Evolutionary conservation across 139 green algal species (phyloP).

Genomic region (Marvania coccoides): DNA sequence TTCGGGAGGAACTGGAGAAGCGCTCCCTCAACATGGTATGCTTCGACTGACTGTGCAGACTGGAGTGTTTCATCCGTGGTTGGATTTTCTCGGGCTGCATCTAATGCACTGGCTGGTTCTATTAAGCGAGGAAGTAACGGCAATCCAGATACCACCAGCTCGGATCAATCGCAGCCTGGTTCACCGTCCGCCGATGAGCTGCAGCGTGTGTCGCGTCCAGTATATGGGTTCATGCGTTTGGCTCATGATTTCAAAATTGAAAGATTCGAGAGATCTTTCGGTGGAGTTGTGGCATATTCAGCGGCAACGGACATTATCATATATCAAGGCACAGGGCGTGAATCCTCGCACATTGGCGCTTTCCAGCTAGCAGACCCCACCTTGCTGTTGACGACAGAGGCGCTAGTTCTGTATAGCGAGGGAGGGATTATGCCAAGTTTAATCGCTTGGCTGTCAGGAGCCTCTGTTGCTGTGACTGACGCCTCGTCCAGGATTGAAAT

Average conservation of each 20-base stretch:
- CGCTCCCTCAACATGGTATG: too few species aligned
- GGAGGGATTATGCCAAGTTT: background rate
- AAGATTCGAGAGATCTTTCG: background rate
- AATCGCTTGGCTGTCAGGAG: background rate
- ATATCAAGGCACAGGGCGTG: background rate
- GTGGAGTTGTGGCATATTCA: background rate
- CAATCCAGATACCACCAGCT: too few species aligned
- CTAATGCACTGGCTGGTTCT: background rate
- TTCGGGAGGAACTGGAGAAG: background rate
- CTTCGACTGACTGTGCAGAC: background rate
- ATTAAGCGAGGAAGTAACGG: background rate
- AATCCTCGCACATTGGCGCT: too few species aligned
- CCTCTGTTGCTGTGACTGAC: background rate
- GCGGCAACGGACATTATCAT: background rate
- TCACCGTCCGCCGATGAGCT: background rate
- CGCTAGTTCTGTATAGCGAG: background rate
- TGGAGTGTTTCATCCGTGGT: background rate
- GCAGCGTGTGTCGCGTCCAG: background rate
- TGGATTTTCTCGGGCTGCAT: background rate
- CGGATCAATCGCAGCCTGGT: too few species aligned
- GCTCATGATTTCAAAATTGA: background rate
- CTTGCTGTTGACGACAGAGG: background rate
- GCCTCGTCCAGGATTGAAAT: background rate
- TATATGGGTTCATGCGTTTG: background rate
- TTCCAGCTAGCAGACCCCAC: background rate